A percentile compares a stretch with the other conserved stretches of the same genome.
Conservation (phyloP, 2,329 filamentous ascomycete species). For the Phialocephala sp. region DNA sequence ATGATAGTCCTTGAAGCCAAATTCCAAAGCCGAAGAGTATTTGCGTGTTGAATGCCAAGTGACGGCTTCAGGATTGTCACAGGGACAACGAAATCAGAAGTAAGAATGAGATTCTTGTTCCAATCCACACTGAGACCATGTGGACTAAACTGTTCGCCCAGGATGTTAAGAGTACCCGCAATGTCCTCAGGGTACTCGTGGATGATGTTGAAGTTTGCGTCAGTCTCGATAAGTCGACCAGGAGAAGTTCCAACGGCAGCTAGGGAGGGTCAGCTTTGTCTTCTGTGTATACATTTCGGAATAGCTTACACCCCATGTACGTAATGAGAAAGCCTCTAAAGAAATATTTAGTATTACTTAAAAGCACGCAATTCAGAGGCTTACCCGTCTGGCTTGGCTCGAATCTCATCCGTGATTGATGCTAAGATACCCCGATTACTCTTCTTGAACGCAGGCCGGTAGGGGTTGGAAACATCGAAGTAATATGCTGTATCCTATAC, state of each 20-base stretch:
- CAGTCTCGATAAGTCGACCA: conserved; percentile 65
- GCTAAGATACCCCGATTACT: conserved; percentile 63
- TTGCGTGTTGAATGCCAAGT: conserved; percentile 56
- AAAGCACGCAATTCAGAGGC: not conserved
- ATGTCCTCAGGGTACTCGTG: conserved; percentile 67
- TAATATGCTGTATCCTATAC: conserved; percentile 63
- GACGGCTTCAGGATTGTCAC: conserved; percentile 65
- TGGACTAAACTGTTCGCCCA: conserved; percentile 65
- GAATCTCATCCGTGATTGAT: conserved; percentile 67
- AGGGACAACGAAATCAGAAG: conserved; percentile 67
- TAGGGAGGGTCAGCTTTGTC: not conserved
- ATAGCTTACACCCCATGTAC: conserved; percentile 33
- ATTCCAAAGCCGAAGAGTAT: conserved; percentile 66
- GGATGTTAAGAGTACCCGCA: conserved; percentile 57
- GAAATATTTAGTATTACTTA: not conserved
- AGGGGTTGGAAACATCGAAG: conserved; percentile 64
- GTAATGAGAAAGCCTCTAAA: conserved; percentile 37
- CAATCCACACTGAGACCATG: conserved; percentile 65
- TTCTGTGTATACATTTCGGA: not conserved
- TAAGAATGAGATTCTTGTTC: conserved; percentile 61
- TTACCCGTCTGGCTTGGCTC: conserved; percentile 63
- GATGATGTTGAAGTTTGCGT: conserved; percentile 63
- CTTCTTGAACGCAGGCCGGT: conserved; percentile 63
- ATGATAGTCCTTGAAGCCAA: conserved; percentile 58
- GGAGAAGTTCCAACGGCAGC: conserved; percentile 61